A percentile compares a stretch with the other conserved stretches of the same genome.
These are phyloP conservation scores for Lecanicillium sp. DNA, from an alignment of 2,329 filamentous ascomycete genomes.

Conservation along the genomic window DNA sequence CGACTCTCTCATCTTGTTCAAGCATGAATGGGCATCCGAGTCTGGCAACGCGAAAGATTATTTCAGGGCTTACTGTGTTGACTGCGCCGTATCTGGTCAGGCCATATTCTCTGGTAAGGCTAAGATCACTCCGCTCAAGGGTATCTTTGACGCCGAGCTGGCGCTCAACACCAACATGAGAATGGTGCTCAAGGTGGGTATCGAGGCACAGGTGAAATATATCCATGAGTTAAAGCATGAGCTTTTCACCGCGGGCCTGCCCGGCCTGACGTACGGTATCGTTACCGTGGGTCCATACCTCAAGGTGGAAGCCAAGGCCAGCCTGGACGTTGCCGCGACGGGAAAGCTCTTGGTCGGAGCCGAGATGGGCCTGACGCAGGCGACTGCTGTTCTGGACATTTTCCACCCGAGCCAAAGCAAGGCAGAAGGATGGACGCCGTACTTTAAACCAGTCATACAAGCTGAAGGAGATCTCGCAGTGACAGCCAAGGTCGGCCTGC, in stretches of 20 bases:
- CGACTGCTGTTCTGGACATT: constrained; percentile 21
- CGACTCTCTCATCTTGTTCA: constrained; percentile 7
- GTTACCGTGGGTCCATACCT: constrained; percentile 23
- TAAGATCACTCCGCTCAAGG: constrained; percentile 20
- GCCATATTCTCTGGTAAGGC: constrained; percentile 23
- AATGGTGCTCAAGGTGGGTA: constrained; percentile 24
- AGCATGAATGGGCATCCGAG: neutral
- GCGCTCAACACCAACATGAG: constrained; percentile 21
- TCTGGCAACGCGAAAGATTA: constrained; percentile 16
- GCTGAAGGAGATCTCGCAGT: constrained; percentile 22
- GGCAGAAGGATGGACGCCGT: constrained; percentile 21
- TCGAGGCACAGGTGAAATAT: constrained; percentile 23
- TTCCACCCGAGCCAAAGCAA: constrained; percentile 18
- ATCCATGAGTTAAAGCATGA: constrained; percentile 18
- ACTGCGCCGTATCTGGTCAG: constrained; percentile 24
- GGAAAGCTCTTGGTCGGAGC: constrained; percentile 25
- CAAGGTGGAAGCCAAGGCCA: constrained; percentile 19
- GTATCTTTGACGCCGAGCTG: constrained; percentile 22
- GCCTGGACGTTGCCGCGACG: constrained; percentile 19
- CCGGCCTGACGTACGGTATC: constrained; percentile 22
- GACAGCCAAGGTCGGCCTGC: constrained; percentile 23
- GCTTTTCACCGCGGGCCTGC: constrained; percentile 22
- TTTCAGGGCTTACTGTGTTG: constrained; percentile 27
- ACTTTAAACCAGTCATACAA: constrained; percentile 25
- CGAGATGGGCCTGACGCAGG: constrained; percentile 24